These are phyloP conservation scores for Globisporangium canariense DNA, from an alignment of 352 stramenopile genomes.

Conservation along the genomic window DNA sequence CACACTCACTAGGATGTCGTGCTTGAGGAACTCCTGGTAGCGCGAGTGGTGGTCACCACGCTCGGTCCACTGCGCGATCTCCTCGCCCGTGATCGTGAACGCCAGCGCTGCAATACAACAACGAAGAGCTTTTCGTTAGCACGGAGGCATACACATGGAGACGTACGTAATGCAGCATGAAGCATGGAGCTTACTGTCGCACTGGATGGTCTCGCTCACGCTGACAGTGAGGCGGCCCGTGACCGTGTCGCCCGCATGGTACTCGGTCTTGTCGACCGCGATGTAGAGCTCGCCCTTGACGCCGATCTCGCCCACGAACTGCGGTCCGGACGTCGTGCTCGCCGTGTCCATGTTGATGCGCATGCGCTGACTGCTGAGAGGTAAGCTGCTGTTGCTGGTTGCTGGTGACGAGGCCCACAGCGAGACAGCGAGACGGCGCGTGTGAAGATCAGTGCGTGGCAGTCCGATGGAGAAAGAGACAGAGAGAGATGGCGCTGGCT, in stretches of 20 bases:
- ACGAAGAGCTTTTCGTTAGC: not conserved
- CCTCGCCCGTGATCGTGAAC: constrained; percentile 54
- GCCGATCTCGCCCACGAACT: constrained; percentile 56
- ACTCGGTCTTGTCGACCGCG: constrained; percentile 55
- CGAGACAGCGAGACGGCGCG: not conserved
- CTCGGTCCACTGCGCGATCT: constrained; percentile 69
- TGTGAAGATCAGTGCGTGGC: not conserved
- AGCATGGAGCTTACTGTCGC: constrained; percentile 38
- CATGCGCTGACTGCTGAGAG: not conserved
- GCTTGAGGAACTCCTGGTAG: constrained; percentile 62
- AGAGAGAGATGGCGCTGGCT: not conserved
- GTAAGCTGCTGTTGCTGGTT: too few species aligned
- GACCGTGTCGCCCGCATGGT: constrained; percentile 52
- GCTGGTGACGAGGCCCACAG: too few species aligned
- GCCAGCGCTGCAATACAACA: constrained; percentile 30
- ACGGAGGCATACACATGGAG: not conserved
- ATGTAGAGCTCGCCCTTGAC: constrained; percentile 64
- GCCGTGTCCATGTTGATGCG: constrained; percentile 14
- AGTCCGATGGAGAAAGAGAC: not conserved
- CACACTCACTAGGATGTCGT: constrained; percentile 50
- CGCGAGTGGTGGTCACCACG: constrained; percentile 56
- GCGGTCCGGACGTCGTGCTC: constrained; percentile 15
- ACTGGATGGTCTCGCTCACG: constrained; percentile 51
- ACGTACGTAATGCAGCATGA: not conserved
- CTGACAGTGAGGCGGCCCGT: constrained; percentile 50